phyloP scores from a whole-genome alignment of 192 early-diverging fungal genomes.

The Kappamyces sp. region DNA sequence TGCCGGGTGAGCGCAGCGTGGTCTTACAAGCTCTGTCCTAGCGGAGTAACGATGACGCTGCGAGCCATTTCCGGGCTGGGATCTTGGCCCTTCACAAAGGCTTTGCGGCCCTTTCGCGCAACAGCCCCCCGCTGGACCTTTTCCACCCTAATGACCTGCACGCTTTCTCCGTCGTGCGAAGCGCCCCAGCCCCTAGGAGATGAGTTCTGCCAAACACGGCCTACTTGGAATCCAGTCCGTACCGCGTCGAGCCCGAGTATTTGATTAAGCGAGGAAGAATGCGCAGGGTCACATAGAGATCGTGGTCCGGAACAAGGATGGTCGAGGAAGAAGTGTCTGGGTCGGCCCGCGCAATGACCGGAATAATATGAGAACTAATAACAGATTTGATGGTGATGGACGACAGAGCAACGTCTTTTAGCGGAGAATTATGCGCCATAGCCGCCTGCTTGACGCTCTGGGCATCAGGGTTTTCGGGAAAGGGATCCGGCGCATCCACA shows the following conservation, averaged over 20 bases:
- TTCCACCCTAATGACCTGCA: conserved; percentile 54
- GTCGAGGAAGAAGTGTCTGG: conserved; percentile 13
- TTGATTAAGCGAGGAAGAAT: conserved; percentile 62
- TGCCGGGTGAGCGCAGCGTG: conserved; percentile 13
- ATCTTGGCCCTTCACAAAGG: conserved; percentile 29
- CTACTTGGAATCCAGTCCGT: conserved; percentile 21
- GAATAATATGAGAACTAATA: conserved; percentile 17
- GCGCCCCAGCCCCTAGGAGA: conserved; percentile 57
- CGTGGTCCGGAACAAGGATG: conserved; percentile 47
- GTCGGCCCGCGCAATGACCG: conserved; percentile 27
- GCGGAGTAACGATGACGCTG: conserved; percentile 22
- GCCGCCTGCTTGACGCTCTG: neutral
- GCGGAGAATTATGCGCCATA: conserved; percentile 1
- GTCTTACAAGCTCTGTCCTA: neutral
- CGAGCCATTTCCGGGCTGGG: conserved; percentile 27
- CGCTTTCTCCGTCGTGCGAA: conserved; percentile 69
- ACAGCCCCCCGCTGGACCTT: conserved; percentile 43
- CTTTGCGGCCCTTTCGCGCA: conserved; percentile 35
- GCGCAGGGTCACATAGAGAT: conserved; percentile 61
- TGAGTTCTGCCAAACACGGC: conserved; percentile 3
- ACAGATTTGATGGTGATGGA: neutral
- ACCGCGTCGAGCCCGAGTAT: conserved; percentile 61
- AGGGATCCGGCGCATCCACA: conserved; percentile 28
- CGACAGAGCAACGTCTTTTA: neutral
- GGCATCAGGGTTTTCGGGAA: neutral